Evolutionary conservation across 768 basidiomycete genomes (phyloP), one percentile per base, ranked within the genome.

Genomic region (Leucocoprinus birnbaumii): DNA sequence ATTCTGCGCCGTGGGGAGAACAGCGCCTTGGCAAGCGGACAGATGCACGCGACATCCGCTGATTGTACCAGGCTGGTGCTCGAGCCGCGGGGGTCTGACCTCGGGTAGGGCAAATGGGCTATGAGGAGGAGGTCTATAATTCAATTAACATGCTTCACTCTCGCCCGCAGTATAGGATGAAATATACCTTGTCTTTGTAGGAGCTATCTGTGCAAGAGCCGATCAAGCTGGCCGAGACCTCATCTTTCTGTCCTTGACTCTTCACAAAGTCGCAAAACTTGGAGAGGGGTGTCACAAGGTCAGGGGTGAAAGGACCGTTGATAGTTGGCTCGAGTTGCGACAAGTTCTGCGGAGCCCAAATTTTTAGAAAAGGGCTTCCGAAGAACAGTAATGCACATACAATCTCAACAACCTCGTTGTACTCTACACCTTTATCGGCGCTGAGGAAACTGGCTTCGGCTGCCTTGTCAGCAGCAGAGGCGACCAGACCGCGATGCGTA

Each of bases 131-230:
- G n/a, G n/a, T n/a, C n/a, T n/a, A n/a, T n/a, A n/a, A n/a, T n/a
- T n/a, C n/a, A n/a, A n/a, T n/a, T n/a, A n/a, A n/a, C n/a, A n/a
- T n/a, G n/a, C n/a, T n/a, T n/a, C n/a, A n/a, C n/a, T n/a, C n/a
- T n/a, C n/a, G n/a, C n/a, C n/a, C n/a, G n/a, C n/a, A n/a, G n/a
- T n/a, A n/a, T n/a, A n/a, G n/a, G n/a, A n/a, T n/a, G n/a, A n/a
- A n/a, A n/a, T n/a, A n/a, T n/a, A n/a, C n/a, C n/a, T n/a, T 97
- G 75, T 99, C 97, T 77, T 99, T 97, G 69, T 99, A 99, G 31
- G 97, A 98, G 45, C 96, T 98, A 84, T 99, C 98, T 71, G 97
- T 98, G 87, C 97, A 99, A 46, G 97, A 98, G 50, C 97, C 97
- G 70, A 99, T 98, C 55, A 99, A 86, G 58, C 85, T 93, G 64